Conservation (phyloP, 768 basidiomycete genomes). For the Hericium coralloides region DNA sequence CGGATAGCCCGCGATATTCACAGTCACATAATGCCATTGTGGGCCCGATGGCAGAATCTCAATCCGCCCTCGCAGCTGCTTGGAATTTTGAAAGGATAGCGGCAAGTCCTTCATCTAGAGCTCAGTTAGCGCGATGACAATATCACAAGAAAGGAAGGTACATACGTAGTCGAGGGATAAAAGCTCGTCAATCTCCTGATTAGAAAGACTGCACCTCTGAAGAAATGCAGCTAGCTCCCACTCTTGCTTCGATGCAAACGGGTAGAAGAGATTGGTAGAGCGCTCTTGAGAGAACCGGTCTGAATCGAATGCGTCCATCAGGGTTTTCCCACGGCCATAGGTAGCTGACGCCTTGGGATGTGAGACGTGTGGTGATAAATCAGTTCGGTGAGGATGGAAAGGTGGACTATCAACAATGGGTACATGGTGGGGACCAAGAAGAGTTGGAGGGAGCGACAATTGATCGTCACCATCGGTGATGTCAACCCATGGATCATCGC, state of each 20-base stretch:
- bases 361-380: background rate
- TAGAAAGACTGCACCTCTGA: background rate
- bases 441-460: too few species aligned
- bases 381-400: background rate
- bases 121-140: too few species aligned
- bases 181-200: too few species aligned
- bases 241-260: background rate
- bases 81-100: background rate
- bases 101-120: background rate
- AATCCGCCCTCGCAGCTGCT: conserved; percentile 10
- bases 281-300: background rate
- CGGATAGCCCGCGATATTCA: conserved; percentile 4
- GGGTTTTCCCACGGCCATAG: background rate
- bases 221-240: background rate
- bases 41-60: conserved; percentile 16
- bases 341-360: background rate
- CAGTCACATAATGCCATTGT: conserved; percentile 12
- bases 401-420: too few species aligned
- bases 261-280: background rate
- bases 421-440: too few species aligned
- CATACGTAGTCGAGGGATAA: too few species aligned
- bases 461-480: too few species aligned
- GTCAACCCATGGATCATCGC: too few species aligned
- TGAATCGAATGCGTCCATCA: background rate
- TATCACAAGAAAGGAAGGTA: too few species aligned